Percentiles rank a stretch among this genome's conserved stretches.
These are phyloP conservation scores for Stenocarpella maydis DNA, from an alignment of 2,329 filamentous ascomycete genomes.

Conservation along the genomic window DNA sequence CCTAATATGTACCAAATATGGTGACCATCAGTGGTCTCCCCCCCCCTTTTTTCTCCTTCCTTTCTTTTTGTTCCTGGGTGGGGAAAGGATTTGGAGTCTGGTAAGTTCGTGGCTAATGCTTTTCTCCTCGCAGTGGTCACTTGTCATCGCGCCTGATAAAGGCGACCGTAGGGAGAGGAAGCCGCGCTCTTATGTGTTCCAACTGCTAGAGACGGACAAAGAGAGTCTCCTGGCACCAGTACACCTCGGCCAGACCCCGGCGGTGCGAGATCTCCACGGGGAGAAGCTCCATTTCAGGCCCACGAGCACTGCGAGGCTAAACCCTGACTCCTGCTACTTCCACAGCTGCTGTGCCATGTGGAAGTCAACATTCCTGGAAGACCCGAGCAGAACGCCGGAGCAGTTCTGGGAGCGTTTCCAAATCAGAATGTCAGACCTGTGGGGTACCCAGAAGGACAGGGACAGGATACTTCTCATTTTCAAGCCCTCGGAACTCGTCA, in stretches of 20 bases:
- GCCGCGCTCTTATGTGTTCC: background rate
- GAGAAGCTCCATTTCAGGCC: background rate
- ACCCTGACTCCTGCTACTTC: slow-evolving; percentile 3
- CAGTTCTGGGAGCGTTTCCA: background rate
- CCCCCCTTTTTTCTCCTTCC: too few relatives aligned
- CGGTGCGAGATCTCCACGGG: background rate
- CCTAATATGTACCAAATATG: background rate
- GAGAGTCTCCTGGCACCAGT: background rate
- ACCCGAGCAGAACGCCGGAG: background rate
- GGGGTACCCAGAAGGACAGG: background rate
- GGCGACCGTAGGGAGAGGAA: background rate
- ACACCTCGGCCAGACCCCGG: background rate
- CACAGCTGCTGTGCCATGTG: slow-evolving; percentile 27
- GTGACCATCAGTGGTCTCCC: too few relatives aligned
- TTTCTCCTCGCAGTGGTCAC: background rate
- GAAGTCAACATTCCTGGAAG: slow-evolving; percentile 24
- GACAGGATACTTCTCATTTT: background rate
- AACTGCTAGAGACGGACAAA: background rate
- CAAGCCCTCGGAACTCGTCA: slow-evolving; percentile 6
- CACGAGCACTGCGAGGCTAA: too few relatives aligned
- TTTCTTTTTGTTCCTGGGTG: too few relatives aligned
- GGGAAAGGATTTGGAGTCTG: too few relatives aligned
- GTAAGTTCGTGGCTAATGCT: background rate
- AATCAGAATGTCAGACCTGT: background rate
- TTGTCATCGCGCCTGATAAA: background rate